Base-by-base conservation (phyloP, 2,329 filamentous ascomycete species). In the Aspergillus ochraceus region DNA sequence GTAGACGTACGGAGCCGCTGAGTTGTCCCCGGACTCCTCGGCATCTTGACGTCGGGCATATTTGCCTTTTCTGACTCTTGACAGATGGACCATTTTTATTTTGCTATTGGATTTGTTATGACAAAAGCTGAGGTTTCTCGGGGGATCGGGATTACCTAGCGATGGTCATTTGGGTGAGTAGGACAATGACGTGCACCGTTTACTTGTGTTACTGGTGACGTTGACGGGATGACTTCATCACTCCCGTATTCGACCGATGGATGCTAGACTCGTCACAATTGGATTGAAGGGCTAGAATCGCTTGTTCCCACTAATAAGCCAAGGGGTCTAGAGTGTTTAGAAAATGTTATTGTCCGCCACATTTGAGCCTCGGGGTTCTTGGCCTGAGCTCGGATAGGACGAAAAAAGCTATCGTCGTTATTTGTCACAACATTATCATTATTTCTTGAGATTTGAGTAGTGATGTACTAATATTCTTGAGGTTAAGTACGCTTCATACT, bases 1-100 rank as follows among this genome's bases (percentile, higher is more conserved):
- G 72, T 97, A 97, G 70, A 97, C 90, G 63, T 88, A 89, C 78
- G 88, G 74, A 12, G 39, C 26, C 9, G 24, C 14, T 6, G 49
- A n/a, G 14, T 4, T 46, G 45, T 22, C 20, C 14, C 24, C 49
- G 30, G 22, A 26, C 24, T 42, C 26, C 26, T 51, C 46, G 46
- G 42, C 75, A 76, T 10, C 84, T 83, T 17, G 77, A 71, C 46
- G 58, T 68, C 39, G 76, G 66, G 36, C 67, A 55, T 79, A 58
- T 19, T 66, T 58, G 46, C 72, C 66, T 30, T 70, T 68, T 19
- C 66, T 64, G 57, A 77, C 70, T 39, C 62, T 67, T 12, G 71
- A 67, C 30, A 77, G 67, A 58, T 76, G 74, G n/a, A 76, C 73
- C 75, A 77, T 77, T 30, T 63, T 74, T 62, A 1, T n/a, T 30